Evolutionary conservation across 805 yeast genomes (phyloP).

Genomic region (Monosporozyma solicola): DNA sequence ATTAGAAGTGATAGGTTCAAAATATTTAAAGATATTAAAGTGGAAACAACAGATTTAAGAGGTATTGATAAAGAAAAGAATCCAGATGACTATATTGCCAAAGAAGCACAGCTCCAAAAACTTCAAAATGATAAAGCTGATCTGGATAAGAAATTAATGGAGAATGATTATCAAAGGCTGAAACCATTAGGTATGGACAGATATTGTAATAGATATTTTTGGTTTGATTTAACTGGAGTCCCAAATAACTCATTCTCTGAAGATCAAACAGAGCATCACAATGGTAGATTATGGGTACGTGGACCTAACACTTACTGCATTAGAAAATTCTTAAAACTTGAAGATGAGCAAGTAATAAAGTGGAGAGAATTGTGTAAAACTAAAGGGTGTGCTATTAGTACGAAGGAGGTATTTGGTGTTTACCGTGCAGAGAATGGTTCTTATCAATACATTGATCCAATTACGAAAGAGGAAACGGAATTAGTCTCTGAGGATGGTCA

Average conservation of each 20-base stretch:
- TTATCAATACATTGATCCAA: conserved; percentile 10
- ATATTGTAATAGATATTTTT: conserved; percentile 83
- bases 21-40: conserved; percentile 18
- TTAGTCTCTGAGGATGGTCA: conserved; percentile 18
- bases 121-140: conserved; percentile 41
- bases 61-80: conserved; percentile 7
- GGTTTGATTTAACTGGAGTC: conserved; percentile 84
- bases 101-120: conserved; percentile 29
- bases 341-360: conserved; percentile 17
- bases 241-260: conserved; percentile 40
- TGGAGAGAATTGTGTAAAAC: conserved; percentile 22
- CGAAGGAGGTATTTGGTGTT: conserved; percentile 21
- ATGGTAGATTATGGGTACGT: conserved; percentile 86
- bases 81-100: conserved; percentile 19
- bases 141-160: conserved; percentile 54
- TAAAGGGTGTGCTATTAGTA: conserved; percentile 17
- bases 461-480: conserved; percentile 10
- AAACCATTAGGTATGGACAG: conserved; percentile 75
- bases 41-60: conserved; percentile 14
- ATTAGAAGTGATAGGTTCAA: conserved; percentile 29
- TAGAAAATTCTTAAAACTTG: conserved; percentile 27
- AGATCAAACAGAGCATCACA: conserved; percentile 51
- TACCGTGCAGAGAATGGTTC: conserved; percentile 16
- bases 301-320: conserved; percentile 63
- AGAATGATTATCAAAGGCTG: conserved; percentile 69